Evolutionary conservation across 2,329 filamentous ascomycete species (phyloP).

Genomic region (Fusarium sp.): DNA sequence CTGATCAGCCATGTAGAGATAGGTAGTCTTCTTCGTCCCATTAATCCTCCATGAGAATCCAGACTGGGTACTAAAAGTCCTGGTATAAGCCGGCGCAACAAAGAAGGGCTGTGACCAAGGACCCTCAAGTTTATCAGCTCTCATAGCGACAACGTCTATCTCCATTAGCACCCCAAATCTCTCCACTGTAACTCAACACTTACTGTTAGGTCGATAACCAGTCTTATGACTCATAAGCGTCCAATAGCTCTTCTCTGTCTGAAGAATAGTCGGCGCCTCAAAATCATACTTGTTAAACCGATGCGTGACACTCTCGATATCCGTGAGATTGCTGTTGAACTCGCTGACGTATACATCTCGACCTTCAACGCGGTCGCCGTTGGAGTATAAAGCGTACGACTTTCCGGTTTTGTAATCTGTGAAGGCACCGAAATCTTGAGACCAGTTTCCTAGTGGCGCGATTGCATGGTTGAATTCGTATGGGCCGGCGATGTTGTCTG

Average conservation of each 20-base stretch:
- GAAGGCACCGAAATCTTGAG: slow-evolving; percentile 70
- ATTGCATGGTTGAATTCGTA: slow-evolving; percentile 66
- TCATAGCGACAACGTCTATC: slow-evolving; percentile 63
- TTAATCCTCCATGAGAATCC: slow-evolving; percentile 61
- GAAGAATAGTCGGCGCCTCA: slow-evolving; percentile 69
- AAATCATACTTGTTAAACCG: slow-evolving; percentile 70
- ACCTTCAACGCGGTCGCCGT: slow-evolving; percentile 65
- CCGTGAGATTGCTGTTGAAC: slow-evolving; percentile 64
- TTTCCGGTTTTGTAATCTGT: slow-evolving; percentile 68
- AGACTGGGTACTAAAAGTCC: slow-evolving; percentile 64
- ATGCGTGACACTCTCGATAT: slow-evolving; percentile 62
- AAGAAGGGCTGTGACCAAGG: slow-evolving; percentile 66
- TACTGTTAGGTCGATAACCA: slow-evolving; percentile 69
- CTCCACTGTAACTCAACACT: rapidly evolving
- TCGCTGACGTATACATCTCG: slow-evolving; percentile 67
- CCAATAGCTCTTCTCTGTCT: slow-evolving; percentile 69
- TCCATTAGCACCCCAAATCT: not conserved
- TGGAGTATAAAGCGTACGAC: slow-evolving; percentile 68
- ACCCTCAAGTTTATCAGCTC: slow-evolving; percentile 59
- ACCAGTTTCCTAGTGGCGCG: slow-evolving; percentile 69
- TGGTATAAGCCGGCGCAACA: slow-evolving; percentile 59
- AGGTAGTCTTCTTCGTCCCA: slow-evolving; percentile 58
- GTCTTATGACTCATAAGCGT: slow-evolving; percentile 72
- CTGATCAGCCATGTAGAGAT: slow-evolving; percentile 61
- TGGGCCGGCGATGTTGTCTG: slow-evolving; percentile 63